A percentile compares a stretch with the other conserved stretches of the same genome.
phyloP scores from a whole-genome alignment of 768 basidiomycete genomes.

The Tulasnella sp. region DNA sequence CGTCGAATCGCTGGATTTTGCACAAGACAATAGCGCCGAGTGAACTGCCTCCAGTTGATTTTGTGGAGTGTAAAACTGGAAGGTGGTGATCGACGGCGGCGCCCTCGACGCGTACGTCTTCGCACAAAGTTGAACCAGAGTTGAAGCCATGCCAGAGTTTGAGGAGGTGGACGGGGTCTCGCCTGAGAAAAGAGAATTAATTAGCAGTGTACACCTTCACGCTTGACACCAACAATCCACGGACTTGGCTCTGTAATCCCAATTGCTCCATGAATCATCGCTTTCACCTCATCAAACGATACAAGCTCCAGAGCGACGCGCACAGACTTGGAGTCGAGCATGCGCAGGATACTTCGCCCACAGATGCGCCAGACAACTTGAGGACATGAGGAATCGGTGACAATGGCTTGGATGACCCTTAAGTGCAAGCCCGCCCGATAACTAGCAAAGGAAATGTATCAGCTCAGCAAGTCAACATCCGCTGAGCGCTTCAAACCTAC shows the following conservation, averaged over 20 bases:
- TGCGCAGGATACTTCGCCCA: slow-evolving; percentile 25
- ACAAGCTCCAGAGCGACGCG: neutral
- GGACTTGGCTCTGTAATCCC: neutral
- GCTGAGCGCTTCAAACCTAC: neutral
- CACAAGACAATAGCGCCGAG: slow-evolving; percentile 9
- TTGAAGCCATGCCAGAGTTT: slow-evolving; percentile 10
- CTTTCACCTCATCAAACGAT: slow-evolving; percentile 4
- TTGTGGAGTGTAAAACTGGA: slow-evolving; percentile 19
- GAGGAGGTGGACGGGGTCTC: neutral
- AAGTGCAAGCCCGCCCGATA: slow-evolving; percentile 2
- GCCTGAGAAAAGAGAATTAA: neutral
- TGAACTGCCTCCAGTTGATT: slow-evolving; percentile 9
- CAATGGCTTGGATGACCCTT: slow-evolving; percentile 28
- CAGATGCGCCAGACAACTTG: slow-evolving; percentile 27
- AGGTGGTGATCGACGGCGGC: slow-evolving; percentile 20
- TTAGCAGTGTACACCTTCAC: neutral
- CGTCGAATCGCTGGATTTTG: neutral
- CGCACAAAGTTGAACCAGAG: neutral
- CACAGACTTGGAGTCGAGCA: slow-evolving; percentile 5
- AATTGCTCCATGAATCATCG: neutral
- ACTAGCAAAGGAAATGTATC: neutral
- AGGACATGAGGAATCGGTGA: slow-evolving; percentile 22
- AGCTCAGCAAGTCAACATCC: neutral
- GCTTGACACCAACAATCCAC: neutral
- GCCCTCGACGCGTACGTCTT: neutral